Conservation (phyloP, 2,329 filamentous ascomycete genomes). For the Cytospora chrysosperma region DNA sequence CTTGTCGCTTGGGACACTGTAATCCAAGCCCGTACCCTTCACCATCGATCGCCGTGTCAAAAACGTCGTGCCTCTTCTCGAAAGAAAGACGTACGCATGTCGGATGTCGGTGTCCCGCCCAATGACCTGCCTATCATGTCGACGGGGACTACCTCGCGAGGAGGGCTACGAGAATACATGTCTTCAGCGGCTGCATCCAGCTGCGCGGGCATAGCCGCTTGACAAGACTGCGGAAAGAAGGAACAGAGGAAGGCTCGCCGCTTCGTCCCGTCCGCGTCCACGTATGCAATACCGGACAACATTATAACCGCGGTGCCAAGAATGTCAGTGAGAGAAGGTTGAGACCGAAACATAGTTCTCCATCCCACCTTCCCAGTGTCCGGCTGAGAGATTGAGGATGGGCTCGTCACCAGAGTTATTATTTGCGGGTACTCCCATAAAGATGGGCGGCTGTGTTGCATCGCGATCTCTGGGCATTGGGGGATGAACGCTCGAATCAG, state of each 20-base stretch:
- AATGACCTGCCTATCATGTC: background rate
- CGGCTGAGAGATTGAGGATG: background rate
- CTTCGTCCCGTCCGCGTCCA: conserved; percentile 5
- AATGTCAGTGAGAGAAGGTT: conserved; percentile 1
- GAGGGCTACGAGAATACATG: background rate
- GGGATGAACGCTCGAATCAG: background rate
- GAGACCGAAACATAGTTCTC: conserved; percentile 11
- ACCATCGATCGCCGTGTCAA: background rate
- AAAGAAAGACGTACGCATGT: background rate
- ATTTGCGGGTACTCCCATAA: conserved; percentile 3
- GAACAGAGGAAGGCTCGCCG: conserved; percentile 1
- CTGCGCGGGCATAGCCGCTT: conserved; percentile 16
- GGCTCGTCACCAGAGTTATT: background rate
- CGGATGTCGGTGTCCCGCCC: background rate
- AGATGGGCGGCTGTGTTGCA: conserved; percentile 9
- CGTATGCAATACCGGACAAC: conserved; percentile 5
- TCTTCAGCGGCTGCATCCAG: conserved; percentile 8
- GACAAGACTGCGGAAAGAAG: conserved; percentile 6
- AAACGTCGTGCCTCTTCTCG: background rate
- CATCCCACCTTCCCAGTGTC: background rate
- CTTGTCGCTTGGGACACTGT: background rate
- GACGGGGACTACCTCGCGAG: background rate
- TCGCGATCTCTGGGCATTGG: conserved; percentile 5
- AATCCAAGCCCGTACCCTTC: background rate
- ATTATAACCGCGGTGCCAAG: background rate